phyloP scores from a whole-genome alignment of 2,329 filamentous ascomycete species.

The Pseudogymnoascus destructans region DNA sequence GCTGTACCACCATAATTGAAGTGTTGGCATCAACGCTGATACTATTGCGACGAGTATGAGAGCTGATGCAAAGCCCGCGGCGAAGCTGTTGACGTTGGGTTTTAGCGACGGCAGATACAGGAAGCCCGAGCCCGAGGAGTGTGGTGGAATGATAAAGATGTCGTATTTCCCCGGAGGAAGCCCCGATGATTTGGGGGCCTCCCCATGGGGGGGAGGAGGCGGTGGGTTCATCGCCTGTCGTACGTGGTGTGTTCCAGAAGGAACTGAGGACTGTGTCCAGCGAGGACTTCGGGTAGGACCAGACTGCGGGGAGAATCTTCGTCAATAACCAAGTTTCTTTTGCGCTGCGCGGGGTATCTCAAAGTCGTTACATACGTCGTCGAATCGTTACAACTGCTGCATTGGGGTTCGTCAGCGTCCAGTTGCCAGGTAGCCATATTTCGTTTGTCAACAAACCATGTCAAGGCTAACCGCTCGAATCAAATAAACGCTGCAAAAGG shows the following conservation, averaged over 20 bases:
- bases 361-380: not conserved
- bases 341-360: not conserved
- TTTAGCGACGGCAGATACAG: slow-evolving; percentile 85
- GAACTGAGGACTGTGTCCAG: not conserved
- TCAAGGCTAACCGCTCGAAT: slow-evolving; percentile 1
- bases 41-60: slow-evolving; percentile 61
- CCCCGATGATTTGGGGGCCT: slow-evolving; percentile 56
- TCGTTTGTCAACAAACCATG: not conserved
- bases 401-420: not conserved
- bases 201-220: slow-evolving; percentile 73
- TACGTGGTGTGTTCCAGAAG: slow-evolving; percentile 2
- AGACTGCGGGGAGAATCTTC: not conserved
- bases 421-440: not conserved
- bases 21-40: slow-evolving; percentile 57
- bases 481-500: slow-evolving; percentile 1
- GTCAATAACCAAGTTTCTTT: not conserved
- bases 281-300: not conserved
- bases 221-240: slow-evolving; percentile 33
- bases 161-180: slow-evolving; percentile 87
- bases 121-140: slow-evolving; percentile 79
- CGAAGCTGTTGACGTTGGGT: slow-evolving; percentile 79
- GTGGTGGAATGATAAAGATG: slow-evolving; percentile 91
- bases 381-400: not conserved
- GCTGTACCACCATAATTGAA: slow-evolving; percentile 59
- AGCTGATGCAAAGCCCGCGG: slow-evolving; percentile 71